A percentile compares a stretch with the other conserved stretches of the same genome.
These are phyloP conservation scores for Mycocentrospora acerina DNA, from an alignment of 2,329 filamentous ascomycete genomes.

Conservation along the genomic window DNA sequence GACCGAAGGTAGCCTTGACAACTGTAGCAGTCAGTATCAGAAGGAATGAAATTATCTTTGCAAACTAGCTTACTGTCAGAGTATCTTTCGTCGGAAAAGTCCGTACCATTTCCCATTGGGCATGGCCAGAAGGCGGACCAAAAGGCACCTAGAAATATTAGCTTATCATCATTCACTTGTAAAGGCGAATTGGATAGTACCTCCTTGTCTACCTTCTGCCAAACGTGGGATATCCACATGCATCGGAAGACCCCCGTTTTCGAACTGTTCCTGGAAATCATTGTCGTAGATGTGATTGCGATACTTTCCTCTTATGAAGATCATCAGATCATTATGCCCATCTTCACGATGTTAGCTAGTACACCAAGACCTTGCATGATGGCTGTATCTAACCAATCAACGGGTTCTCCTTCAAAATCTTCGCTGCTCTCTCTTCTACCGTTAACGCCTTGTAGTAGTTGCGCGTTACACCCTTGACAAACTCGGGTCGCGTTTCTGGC, in stretches of 20 bases:
- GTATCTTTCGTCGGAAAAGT: constrained; percentile 75
- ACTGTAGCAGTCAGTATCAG: constrained; percentile 41
- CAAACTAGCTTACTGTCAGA: constrained; percentile 56
- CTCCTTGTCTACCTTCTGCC: constrained; percentile 69
- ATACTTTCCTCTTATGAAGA: constrained; percentile 66
- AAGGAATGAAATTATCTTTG: background rate
- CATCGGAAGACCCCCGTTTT: constrained; percentile 64
- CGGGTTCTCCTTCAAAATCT: constrained; percentile 41
- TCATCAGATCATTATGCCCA: constrained; percentile 85
- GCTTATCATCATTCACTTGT: too few species aligned
- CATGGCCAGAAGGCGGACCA: constrained; percentile 87
- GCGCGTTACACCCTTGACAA: constrained; percentile 1
- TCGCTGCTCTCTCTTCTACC: constrained; percentile 34
- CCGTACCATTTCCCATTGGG: constrained; percentile 63
- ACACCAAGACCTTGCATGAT: background rate
- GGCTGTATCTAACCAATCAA: constrained; percentile 44
- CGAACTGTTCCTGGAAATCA: constrained; percentile 74
- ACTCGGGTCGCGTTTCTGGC: background rate
- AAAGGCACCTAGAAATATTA: too few species aligned
- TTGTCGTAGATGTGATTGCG: constrained; percentile 74
- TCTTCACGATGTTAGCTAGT: constrained; percentile 55
- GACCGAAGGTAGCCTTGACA: constrained; percentile 68
- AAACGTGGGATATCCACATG: constrained; percentile 83
- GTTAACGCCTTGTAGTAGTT: constrained; percentile 8
- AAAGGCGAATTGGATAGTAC: constrained; percentile 94